phyloP scores from a whole-genome alignment of 805 yeast species.

The Candida montana region DNA sequence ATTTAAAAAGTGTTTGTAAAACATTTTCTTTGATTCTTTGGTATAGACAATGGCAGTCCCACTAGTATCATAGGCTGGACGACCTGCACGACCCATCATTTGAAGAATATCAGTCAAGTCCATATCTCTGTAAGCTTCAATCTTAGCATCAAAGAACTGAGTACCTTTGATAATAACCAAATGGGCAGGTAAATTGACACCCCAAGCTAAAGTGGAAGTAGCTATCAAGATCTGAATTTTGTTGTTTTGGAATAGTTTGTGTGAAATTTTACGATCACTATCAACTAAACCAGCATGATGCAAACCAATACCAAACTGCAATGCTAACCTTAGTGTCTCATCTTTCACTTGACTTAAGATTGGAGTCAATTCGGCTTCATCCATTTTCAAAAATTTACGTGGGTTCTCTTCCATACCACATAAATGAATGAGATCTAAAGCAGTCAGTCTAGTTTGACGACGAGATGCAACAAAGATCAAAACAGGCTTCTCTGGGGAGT shows the following conservation, averaged over 20 bases:
- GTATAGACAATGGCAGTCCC: conserved; percentile 94
- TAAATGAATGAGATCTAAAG: conserved; percentile 62
- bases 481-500: conserved; percentile 73
- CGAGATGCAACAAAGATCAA: conserved; percentile 98
- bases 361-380: conserved; percentile 42
- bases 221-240: conserved; percentile 85
- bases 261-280: conserved; percentile 83
- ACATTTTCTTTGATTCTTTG: conserved; percentile 72
- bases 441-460: conserved; percentile 87
- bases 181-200: conserved; percentile 97
- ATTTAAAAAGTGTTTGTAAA: conserved; percentile 77
- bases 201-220: conserved; percentile 98
- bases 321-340: conserved; percentile 75
- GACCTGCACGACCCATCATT: conserved; percentile 98
- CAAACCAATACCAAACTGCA: conserved; percentile 79
- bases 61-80: conserved; percentile 90
- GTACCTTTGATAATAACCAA: conserved; percentile 96
- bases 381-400: conserved; percentile 55
- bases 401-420: conserved; percentile 61
- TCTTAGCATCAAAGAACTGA: conserved; percentile 87
- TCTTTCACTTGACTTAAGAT: conserved; percentile 67
- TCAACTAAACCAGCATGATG: conserved; percentile 98
- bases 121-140: conserved; percentile 89
- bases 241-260: conserved; percentile 77
- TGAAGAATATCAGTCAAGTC: conserved; percentile 96